Percentiles rank a stretch among this genome's conserved stretches.
Evolutionary conservation across 2,329 filamentous ascomycete genomes (phyloP).

Genomic region (Raffaelea deltoideospora): DNA sequence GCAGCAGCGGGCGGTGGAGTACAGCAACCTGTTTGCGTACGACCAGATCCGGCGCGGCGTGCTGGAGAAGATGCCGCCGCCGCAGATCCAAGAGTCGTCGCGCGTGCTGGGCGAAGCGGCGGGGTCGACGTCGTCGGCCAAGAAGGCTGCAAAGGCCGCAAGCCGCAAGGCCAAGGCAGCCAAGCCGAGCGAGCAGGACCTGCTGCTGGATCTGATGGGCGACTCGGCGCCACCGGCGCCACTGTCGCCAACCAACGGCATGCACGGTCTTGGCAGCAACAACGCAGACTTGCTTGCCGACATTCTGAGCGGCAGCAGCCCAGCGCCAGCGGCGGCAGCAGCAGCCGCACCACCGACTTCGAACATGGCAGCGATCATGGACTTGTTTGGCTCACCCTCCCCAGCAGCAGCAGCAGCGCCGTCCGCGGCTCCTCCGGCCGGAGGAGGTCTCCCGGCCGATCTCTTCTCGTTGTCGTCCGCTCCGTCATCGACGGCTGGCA

Average conservation of each 20-base stretch:
- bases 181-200: conserved; percentile 80
- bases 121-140: conserved; percentile 35
- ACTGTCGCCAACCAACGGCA: conserved; percentile 34
- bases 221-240: conserved; percentile 46
- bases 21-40: conserved; percentile 82
- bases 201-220: conserved; percentile 85
- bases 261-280: conserved; percentile 56
- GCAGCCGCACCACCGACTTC: conserved; percentile 34
- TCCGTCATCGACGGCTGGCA: conserved; percentile 30
- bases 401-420: conserved; percentile 14
- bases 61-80: conserved; percentile 92
- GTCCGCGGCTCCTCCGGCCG: conserved; percentile 21
- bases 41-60: conserved; percentile 81
- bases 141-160: conserved; percentile 48
- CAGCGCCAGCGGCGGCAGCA: conserved; percentile 28
- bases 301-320: conserved; percentile 55
- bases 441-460: conserved; percentile 21
- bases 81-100: conserved; percentile 92
- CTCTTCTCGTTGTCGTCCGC: conserved; percentile 29
- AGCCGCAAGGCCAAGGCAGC: conserved; percentile 63
- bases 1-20: conserved; percentile 91
- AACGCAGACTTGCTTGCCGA: conserved; percentile 83
- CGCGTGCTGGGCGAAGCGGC: conserved; percentile 74
- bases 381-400: conserved; percentile 49
- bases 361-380: conserved; percentile 67